phyloP scores from a whole-genome alignment of 2,329 filamentous ascomycete genomes.

The Truncatella angustata region DNA sequence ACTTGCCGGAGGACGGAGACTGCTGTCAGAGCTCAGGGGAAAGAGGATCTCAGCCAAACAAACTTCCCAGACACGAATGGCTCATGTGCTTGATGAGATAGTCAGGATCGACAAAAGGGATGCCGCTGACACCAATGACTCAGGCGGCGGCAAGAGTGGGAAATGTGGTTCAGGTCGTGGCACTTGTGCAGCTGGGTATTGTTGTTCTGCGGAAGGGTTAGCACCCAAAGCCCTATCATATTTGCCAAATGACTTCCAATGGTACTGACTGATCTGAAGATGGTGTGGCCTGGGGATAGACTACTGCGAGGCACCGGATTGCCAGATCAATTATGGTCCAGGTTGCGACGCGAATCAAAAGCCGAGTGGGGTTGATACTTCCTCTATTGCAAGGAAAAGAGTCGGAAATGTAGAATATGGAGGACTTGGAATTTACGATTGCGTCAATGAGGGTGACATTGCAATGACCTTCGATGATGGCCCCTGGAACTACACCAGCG shows the following conservation, averaged over 20 bases:
- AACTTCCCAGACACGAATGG: neutral
- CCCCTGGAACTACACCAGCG: slow-evolving; percentile 56
- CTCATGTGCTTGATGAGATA: slow-evolving; percentile 3
- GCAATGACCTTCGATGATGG: slow-evolving; percentile 66
- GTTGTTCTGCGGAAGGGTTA: slow-evolving; percentile 30
- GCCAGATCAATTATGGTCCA: slow-evolving; percentile 40
- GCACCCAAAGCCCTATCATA: neutral
- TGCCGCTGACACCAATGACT: neutral
- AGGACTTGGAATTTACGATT: slow-evolving; percentile 48
- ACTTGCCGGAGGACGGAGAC: slow-evolving; percentile 25
- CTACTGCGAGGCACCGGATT: slow-evolving; percentile 29
- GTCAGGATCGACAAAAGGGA: slow-evolving; percentile 18
- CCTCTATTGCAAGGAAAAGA: slow-evolving; percentile 41
- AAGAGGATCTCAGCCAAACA: slow-evolving; percentile 21
- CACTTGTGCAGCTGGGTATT: slow-evolving; percentile 25
- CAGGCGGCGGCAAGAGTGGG: slow-evolving; percentile 19
- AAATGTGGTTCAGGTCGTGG: slow-evolving; percentile 24
- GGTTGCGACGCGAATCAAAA: slow-evolving; percentile 46
- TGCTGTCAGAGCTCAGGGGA: slow-evolving; percentile 22
- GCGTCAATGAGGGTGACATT: slow-evolving; percentile 50
- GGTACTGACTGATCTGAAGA: slow-evolving; percentile 12
- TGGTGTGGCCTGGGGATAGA: slow-evolving; percentile 25
- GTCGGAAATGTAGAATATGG: slow-evolving; percentile 44
- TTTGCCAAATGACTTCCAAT: neutral
- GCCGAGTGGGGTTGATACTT: slow-evolving; percentile 43